phyloP scores from a whole-genome alignment of 1,284 basidiomycete species.

The Melampsora larici-populina region DNA sequence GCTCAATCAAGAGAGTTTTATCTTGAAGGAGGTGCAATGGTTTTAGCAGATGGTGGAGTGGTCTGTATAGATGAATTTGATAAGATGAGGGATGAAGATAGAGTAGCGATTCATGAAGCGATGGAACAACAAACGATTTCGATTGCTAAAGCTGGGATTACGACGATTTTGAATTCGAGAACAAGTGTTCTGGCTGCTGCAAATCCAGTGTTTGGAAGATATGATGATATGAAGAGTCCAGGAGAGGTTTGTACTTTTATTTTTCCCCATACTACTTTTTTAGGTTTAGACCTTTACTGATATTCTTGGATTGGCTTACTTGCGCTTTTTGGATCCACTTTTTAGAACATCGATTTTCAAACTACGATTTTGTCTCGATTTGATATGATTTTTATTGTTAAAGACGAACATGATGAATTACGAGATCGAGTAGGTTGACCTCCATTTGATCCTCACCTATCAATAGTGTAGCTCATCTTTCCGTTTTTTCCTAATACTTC shows the following conservation, averaged over 20 bases:
- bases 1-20: constrained; percentile 91
- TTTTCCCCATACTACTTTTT: neutral
- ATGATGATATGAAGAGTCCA: constrained; percentile 94
- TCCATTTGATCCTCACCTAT: neutral
- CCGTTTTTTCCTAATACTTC: neutral
- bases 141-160: constrained; percentile 98
- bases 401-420: constrained; percentile 93
- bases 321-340: neutral
- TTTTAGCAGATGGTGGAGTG: constrained; percentile 94
- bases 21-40: constrained; percentile 98
- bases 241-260: constrained; percentile 67
- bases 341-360: constrained; percentile 93
- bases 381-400: constrained; percentile 99
- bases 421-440: constrained; percentile 70
- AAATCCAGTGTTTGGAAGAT: constrained; percentile 97
- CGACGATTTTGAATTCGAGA: constrained; percentile 92
- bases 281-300: no score
- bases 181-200: constrained; percentile 96
- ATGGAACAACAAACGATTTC: constrained; percentile 99
- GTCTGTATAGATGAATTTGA: constrained; percentile 99
- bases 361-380: constrained; percentile 97
- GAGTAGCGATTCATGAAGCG: constrained; percentile 98
- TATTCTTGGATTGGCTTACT: no score
- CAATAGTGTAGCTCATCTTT: neutral
- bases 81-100: constrained; percentile 99